These are phyloP conservation scores for Phytophthora quininea DNA, from an alignment of 352 stramenopile genomes.

Conservation along the genomic window DNA sequence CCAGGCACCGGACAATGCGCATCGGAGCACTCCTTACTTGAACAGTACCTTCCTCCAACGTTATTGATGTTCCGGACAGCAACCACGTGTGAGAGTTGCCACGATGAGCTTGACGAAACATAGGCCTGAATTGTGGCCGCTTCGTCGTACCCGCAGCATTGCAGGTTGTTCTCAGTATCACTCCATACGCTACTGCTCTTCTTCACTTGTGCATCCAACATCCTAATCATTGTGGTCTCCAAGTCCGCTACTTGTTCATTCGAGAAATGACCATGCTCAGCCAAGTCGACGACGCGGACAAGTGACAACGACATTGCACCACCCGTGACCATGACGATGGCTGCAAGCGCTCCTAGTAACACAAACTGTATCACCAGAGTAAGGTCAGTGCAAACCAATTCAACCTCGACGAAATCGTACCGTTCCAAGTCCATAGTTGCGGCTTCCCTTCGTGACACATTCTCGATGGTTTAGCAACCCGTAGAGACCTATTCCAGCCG, in stretches of 20 bases:
- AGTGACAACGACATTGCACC: slow-evolving; percentile 57
- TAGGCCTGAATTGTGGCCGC: slow-evolving; percentile 22
- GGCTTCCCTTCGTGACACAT: slow-evolving; percentile 54
- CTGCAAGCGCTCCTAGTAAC: slow-evolving; percentile 42
- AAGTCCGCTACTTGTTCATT: slow-evolving; percentile 42
- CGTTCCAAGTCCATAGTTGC: slow-evolving; percentile 65
- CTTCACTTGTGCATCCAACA: slow-evolving; percentile 40
- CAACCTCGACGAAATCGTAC: slow-evolving; percentile 36
- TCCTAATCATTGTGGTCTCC: slow-evolving; percentile 53
- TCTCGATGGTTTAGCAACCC: slow-evolving; percentile 63
- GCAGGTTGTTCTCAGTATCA: slow-evolving; percentile 49
- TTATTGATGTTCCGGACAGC: slow-evolving; percentile 47
- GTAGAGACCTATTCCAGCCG: slow-evolving; percentile 50
- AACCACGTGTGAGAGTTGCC: slow-evolving; percentile 39
- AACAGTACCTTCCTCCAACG: slow-evolving; percentile 50
- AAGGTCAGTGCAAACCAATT: too few relatives aligned
- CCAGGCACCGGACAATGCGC: slow-evolving; percentile 44
- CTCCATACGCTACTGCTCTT: slow-evolving; percentile 42
- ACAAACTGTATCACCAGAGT: slow-evolving; percentile 46
- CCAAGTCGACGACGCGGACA: slow-evolving; percentile 37
- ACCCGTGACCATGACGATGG: slow-evolving; percentile 53
- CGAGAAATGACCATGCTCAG: slow-evolving; percentile 41
- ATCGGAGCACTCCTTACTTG: slow-evolving; percentile 29
- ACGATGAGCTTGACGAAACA: slow-evolving; percentile 26
- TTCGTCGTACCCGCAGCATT: slow-evolving; percentile 63